phyloP scores from a whole-genome alignment of 2,329 filamentous ascomycete genomes.

The Penicillium sp. region DNA sequence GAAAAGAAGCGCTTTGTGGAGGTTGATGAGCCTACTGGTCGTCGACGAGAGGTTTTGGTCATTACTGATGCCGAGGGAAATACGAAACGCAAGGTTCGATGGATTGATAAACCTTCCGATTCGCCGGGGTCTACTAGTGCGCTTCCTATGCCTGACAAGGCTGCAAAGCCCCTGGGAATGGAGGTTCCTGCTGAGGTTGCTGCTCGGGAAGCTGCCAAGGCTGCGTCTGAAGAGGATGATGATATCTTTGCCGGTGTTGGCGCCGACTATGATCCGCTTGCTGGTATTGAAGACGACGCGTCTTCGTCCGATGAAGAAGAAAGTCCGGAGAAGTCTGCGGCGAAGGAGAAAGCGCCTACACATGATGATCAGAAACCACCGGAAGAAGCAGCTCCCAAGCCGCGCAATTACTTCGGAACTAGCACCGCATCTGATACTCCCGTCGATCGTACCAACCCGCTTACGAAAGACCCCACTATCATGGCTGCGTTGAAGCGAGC shows the following conservation, averaged over 20 bases:
- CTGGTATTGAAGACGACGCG: conserved; percentile 49
- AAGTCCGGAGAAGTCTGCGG: conserved; percentile 18
- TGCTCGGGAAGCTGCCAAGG: conserved; percentile 31
- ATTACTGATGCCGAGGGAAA: conserved; percentile 59
- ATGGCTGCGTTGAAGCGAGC: conserved; percentile 84
- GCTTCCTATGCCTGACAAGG: conserved; percentile 45
- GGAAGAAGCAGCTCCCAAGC: conserved; percentile 20
- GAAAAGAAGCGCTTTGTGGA: conserved; percentile 56
- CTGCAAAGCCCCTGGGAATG: conserved; percentile 50
- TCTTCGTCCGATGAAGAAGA: conserved; percentile 44
- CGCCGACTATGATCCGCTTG: conserved; percentile 60
- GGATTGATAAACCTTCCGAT: conserved; percentile 43
- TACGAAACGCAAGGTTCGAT: conserved; percentile 60
- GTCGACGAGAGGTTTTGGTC: conserved; percentile 58
- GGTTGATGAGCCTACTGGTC: conserved; percentile 48
- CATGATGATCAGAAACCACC: conserved; percentile 9
- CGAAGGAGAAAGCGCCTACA: conserved; percentile 4
- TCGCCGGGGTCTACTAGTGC: conserved; percentile 14
- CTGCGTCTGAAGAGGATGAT: conserved; percentile 47
- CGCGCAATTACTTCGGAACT: conserved; percentile 50
- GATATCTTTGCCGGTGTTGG: conserved; percentile 64
- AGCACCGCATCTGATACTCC: conserved; percentile 43
- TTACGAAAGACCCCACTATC: conserved; percentile 71
- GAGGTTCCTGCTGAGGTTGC: conserved; percentile 47
- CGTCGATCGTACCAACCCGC: conserved; percentile 42